These are phyloP conservation scores for Rossbeevera mucosa DNA, from an alignment of 768 basidiomycete species.

Conservation along the genomic window DNA sequence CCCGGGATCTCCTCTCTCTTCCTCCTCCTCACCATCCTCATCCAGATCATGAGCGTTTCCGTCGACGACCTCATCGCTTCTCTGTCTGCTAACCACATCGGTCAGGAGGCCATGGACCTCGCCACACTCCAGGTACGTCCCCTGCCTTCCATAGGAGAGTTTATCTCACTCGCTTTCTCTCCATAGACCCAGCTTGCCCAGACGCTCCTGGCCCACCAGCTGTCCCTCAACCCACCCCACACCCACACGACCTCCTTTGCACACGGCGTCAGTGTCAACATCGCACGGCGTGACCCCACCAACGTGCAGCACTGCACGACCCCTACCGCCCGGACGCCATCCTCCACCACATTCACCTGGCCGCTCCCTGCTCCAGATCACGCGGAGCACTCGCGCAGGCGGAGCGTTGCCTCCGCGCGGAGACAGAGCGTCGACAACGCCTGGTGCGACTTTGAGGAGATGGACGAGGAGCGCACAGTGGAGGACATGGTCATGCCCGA, in stretches of 20 bases:
- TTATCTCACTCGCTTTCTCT: conserved; percentile 12
- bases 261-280: conserved; percentile 18
- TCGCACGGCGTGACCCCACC: conserved; percentile 29
- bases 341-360: conserved; percentile 29
- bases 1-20: background rate
- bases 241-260: conserved; percentile 16
- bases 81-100: conserved; percentile 44
- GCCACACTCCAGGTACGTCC: conserved; percentile 41
- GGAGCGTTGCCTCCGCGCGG: conserved; percentile 26
- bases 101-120: conserved; percentile 50
- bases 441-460: conserved; percentile 34
- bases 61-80: conserved; percentile 51
- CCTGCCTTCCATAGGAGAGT: conserved; percentile 3
- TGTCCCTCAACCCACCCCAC: conserved; percentile 19
- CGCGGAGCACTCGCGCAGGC: conserved; percentile 22
- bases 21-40: background rate
- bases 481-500: conserved; percentile 41
- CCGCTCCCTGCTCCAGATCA: conserved; percentile 22
- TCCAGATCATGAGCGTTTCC: conserved; percentile 39
- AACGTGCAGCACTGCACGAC: conserved; percentile 38
- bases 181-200: conserved; percentile 44
- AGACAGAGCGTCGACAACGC: conserved; percentile 24
- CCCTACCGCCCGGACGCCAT: conserved; percentile 36
- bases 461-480: conserved; percentile 43
- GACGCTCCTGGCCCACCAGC: conserved; percentile 35